Conservation (phyloP, 2,329 filamentous ascomycete genomes). For the Fusarium irregulare region DNA sequence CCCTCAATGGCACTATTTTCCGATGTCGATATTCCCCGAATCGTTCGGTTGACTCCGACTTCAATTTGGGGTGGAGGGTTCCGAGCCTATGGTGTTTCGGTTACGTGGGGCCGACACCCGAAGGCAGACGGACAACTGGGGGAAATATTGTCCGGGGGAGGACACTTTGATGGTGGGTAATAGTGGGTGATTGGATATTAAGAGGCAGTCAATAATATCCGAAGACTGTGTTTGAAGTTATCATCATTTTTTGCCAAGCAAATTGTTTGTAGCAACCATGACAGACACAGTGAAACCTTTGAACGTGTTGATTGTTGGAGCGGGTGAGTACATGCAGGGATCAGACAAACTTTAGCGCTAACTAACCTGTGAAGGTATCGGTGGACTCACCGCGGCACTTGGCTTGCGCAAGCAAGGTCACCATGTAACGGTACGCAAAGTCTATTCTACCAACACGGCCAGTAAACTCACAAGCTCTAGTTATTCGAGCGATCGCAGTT, state of each 20-base stretch:
- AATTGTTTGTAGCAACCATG: neutral
- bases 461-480: slow-evolving; percentile 46
- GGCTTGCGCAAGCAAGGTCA: slow-evolving; percentile 62
- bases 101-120: slow-evolving; percentile 35
- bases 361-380: too few relatives aligned
- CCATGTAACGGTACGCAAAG: slow-evolving; percentile 52
- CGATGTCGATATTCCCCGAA: neutral
- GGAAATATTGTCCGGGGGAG: neutral
- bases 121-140: slow-evolving; percentile 12
- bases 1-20: slow-evolving; percentile 8
- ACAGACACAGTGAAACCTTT: slow-evolving; percentile 10
- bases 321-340: slow-evolving; percentile 32
- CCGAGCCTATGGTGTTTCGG: slow-evolving; percentile 11
- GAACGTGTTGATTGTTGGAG: slow-evolving; percentile 38
- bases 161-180: neutral
- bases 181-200: neutral
- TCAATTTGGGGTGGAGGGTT: slow-evolving; percentile 21
- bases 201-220: neutral
- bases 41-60: slow-evolving; percentile 1
- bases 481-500: slow-evolving; percentile 67
- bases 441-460: neutral
- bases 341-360: too few relatives aligned
- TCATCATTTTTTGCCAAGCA: neutral
- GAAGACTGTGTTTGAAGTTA: neutral
- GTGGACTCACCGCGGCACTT: slow-evolving; percentile 61